Evolutionary conservation across 202 grass and related monocot genomes (phyloP), one percentile per base, ranked within the genome.

Genomic region (Setaria viridis): DNA sequence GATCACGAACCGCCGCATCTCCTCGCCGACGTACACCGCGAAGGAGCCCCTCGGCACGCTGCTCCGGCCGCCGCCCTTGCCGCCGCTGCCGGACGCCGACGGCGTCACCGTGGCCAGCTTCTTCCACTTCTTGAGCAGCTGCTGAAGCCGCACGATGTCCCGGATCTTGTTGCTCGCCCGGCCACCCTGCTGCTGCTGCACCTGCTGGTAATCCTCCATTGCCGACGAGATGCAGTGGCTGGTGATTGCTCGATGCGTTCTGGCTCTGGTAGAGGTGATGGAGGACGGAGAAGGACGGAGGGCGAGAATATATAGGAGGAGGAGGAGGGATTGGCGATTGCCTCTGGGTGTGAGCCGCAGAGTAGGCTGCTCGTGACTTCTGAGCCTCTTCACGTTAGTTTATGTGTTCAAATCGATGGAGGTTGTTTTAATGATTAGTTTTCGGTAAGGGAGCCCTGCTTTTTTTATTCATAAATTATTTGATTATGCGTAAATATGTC

Each of bases 81-180:
- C 79, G 3, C 49, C 39, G 4, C 5, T 25, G n/a, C 74, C 62
- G 7, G 66, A 56, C 15, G 79, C n/a, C 34, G 79, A 82, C 0
- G 91, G 87, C 59, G 83, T 70, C 51, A 81, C 71, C 41, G 93
- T 82, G 1, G 80, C 88, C 59, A 94, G 68, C 75, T 85, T 89
- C 93, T 91, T 95, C 96, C 93, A 95, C 85, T 82, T 95, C 91
- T 91, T 92, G 16, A 95, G 90, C 79, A 95, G 77, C 84, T 94
- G 93, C 70, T 95, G 92, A 69, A 98, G 91, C 73, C 85, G 87
- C 87, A 91, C 92, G 67, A 88, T 83, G 84, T 95, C 95, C 45
- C 69, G 43, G 80, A 88, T 97, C 92, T 94, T 97, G 90, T 91
- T 92, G 90, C 91, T 92, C 80, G 47, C 63, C n/a, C 85, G 82